Percentiles rank a stretch among this genome's conserved stretches.
Evolutionary conservation across 176 grass and related monocot genomes (phyloP).

Genomic region (Carex pumila): DNA sequence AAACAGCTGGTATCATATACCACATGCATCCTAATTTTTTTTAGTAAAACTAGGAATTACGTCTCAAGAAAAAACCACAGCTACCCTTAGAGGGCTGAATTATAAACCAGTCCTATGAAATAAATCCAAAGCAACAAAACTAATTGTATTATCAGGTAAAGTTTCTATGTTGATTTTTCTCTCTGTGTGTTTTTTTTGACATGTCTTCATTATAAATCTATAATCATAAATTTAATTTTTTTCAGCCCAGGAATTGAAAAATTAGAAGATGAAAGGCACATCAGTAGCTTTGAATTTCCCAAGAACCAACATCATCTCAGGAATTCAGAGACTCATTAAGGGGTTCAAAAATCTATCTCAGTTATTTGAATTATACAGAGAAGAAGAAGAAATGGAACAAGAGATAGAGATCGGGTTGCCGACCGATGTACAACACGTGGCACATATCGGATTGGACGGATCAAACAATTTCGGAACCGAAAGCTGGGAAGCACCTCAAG

Average conservation of each 20-base stretch:
- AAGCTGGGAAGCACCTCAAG: slow-evolving; percentile 30
- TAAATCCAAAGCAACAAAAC: too few relatives aligned
- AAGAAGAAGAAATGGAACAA: slow-evolving; percentile 12
- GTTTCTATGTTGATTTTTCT: neutral
- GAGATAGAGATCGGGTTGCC: slow-evolving; percentile 66
- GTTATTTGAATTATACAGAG: slow-evolving; percentile 43
- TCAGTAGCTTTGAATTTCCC: neutral
- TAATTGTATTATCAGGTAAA: neutral
- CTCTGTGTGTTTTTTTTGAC: neutral
- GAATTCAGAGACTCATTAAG: slow-evolving; percentile 66
- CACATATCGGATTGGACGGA: slow-evolving; percentile 64
- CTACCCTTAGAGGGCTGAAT: too few relatives aligned
- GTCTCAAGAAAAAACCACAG: too few relatives aligned
- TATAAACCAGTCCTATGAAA: too few relatives aligned
- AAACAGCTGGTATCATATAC: too few relatives aligned
- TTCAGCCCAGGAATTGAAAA: neutral
- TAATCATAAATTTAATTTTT: neutral
- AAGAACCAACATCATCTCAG: slow-evolving; percentile 35
- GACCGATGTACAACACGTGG: slow-evolving; percentile 59
- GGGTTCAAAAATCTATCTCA: slow-evolving; percentile 65
- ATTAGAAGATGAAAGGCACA: neutral
- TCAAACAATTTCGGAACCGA: slow-evolving; percentile 22
- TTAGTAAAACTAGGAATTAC: too few relatives aligned
- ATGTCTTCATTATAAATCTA: neutral
- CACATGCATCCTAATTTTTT: too few relatives aligned